phyloP scores from a whole-genome alignment of 2,329 filamentous ascomycete species.

The Neoscytalidium dimidiatum region DNA sequence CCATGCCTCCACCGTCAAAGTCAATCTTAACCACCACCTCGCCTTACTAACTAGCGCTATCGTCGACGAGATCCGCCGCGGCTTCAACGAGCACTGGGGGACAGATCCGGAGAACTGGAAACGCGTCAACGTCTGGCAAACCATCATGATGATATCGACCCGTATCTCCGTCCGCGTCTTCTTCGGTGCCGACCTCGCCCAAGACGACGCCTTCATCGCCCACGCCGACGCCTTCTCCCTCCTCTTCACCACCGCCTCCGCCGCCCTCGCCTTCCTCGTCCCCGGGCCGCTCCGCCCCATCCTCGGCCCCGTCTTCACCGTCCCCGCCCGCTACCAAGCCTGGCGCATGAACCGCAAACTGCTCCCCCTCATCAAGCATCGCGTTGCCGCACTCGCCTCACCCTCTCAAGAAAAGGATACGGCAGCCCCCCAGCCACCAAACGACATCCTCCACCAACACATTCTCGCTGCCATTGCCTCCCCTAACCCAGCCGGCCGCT shows the following conservation, averaged over 20 bases:
- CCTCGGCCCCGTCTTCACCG: conserved; percentile 7
- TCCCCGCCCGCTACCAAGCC: conserved; percentile 14
- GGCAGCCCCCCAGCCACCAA: neutral
- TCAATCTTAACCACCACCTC: conserved; percentile 17
- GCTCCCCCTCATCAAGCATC: conserved; percentile 6
- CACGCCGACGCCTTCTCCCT: neutral
- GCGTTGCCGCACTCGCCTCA: neutral
- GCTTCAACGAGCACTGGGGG: conserved; percentile 7
- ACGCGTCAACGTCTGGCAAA: neutral
- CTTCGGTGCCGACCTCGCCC: neutral
- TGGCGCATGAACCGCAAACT: conserved; percentile 12
- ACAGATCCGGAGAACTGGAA: neutral
- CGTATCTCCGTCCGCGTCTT: conserved; percentile 4
- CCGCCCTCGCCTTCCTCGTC: neutral
- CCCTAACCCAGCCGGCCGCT: neutral
- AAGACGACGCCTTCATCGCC: neutral
- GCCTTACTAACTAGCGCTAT: conserved; percentile 5
- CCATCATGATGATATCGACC: neutral
- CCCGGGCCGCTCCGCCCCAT: conserved; percentile 4
- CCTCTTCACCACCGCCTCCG: neutral
- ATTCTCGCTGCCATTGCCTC: conserved; percentile 2
- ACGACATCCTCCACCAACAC: conserved; percentile 8
- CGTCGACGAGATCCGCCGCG: neutral
- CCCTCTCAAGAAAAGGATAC: too few relatives aligned
- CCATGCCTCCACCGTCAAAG: conserved; percentile 6